Conservation (phyloP, 106 monocot genomes). For the Allium cepa region DNA sequence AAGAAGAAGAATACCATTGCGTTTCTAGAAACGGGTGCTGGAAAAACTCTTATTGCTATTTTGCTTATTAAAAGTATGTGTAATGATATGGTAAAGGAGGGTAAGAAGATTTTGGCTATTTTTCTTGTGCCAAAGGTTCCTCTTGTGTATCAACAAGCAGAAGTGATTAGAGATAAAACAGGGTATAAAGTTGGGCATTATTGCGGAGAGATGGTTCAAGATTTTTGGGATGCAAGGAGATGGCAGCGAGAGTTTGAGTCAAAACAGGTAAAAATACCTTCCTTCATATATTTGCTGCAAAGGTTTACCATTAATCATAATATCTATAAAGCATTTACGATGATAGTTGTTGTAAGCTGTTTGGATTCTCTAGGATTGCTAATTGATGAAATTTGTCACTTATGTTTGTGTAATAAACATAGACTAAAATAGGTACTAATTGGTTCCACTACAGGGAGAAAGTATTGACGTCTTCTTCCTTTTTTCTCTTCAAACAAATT, state of each 20-base stretch:
- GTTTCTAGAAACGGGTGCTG: conserved; percentile 96
- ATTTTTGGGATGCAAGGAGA: conserved; percentile 92
- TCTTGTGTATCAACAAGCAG: conserved; percentile 99
- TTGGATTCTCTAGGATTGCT: background rate
- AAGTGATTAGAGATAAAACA: conserved; percentile 89
- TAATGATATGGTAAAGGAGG: conserved; percentile 46
- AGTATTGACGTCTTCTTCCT: no score
- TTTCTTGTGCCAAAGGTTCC: conserved; percentile 98
- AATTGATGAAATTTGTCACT: background rate
- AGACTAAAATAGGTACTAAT: no score
- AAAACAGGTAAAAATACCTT: conserved; percentile 47
- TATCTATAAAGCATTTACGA: no score
- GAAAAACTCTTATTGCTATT: conserved; percentile 91
- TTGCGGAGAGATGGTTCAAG: conserved; percentile 99
- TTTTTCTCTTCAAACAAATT: no score
- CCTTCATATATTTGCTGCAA: background rate
- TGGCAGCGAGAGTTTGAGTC: conserved; percentile 97
- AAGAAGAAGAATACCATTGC: conserved; percentile 95
- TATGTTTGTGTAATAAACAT: no score
- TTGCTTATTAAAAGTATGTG: conserved; percentile 74
- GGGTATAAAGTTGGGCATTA: conserved; percentile 89
- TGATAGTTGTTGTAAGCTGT: background rate
- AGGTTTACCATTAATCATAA: no score
- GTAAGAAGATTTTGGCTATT: conserved; percentile 80
- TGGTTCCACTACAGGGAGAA: no score